Evolutionary conservation across 345 rosid genomes (phyloP).

Genomic region (Nasturtium officinale): DNA sequence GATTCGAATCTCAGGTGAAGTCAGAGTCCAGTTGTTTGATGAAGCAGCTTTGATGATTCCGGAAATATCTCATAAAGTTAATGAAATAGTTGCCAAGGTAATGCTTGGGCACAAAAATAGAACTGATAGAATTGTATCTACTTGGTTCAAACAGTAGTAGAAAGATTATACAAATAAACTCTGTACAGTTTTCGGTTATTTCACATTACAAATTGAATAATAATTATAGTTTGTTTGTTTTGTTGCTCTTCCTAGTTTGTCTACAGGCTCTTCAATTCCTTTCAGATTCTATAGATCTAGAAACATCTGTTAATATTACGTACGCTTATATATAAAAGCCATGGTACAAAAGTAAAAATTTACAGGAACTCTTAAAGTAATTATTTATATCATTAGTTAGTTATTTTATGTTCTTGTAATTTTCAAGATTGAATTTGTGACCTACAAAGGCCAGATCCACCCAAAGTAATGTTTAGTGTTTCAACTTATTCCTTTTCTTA

Average conservation of each 20-base stretch:
- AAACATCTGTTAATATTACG: background rate
- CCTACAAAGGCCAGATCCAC: constrained; percentile 27
- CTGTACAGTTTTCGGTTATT: constrained; percentile 22
- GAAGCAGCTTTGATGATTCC: constrained; percentile 59
- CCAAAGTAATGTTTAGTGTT: constrained; percentile 22
- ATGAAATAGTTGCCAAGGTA: constrained; percentile 46
- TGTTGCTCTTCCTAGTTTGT: constrained; percentile 11
- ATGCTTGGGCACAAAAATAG: constrained; percentile 28
- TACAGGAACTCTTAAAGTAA: background rate
- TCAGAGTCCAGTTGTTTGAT: constrained; percentile 44
- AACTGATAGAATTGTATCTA: constrained; percentile 2
- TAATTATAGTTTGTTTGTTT: background rate
- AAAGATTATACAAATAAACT: constrained; percentile 8
- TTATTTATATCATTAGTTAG: background rate
- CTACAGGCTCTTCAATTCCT: background rate
- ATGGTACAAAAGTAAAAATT: too few species aligned
- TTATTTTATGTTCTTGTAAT: background rate
- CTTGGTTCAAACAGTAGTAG: constrained; percentile 5
- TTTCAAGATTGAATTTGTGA: constrained; percentile 23
- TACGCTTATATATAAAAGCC: background rate
- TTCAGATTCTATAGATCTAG: background rate
- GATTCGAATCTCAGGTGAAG: constrained; percentile 44
- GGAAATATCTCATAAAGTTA: constrained; percentile 51
- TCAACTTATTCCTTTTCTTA: constrained; percentile 31
- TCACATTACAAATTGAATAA: constrained; percentile 11